phyloP scores from a whole-genome alignment of 2,329 filamentous ascomycete species.

The Aspergillus proliferans region DNA sequence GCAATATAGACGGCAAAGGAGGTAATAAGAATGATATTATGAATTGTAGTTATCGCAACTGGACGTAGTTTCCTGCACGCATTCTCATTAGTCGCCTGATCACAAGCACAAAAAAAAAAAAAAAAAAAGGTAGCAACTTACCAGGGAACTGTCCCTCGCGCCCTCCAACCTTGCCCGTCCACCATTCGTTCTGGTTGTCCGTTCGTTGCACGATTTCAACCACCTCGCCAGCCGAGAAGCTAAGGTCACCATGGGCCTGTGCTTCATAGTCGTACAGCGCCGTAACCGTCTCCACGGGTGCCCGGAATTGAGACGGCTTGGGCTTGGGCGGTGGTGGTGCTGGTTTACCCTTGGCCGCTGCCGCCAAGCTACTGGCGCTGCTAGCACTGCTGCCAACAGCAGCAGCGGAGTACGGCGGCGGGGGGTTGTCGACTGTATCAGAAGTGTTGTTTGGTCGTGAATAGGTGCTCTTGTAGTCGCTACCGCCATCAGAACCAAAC shows the following conservation, averaged over 20 bases:
- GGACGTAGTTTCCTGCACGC: conserved; percentile 32
- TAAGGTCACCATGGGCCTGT: conserved; percentile 88
- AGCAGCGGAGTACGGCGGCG: conserved; percentile 61
- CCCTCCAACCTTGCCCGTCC: conserved; percentile 74
- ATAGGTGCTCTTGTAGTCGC: conserved; percentile 24
- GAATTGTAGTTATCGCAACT: conserved; percentile 20
- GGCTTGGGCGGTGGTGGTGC: conserved; percentile 67
- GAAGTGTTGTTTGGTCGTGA: conserved; percentile 28
- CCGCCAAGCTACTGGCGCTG: conserved; percentile 40
- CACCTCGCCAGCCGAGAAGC: conserved; percentile 77
- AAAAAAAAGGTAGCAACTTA: conserved; percentile 40
- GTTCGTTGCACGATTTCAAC: conserved; percentile 84
- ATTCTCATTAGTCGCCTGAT: conserved; percentile 6
- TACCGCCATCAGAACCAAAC: conserved; percentile 23
- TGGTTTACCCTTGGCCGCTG: conserved; percentile 61
- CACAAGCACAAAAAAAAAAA: too few species aligned
- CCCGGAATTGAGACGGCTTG: conserved; percentile 70
- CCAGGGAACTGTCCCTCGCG: conserved; percentile 91
- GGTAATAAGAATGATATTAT: background rate
- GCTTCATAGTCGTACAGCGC: conserved; percentile 95
- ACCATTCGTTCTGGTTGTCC: conserved; percentile 96
- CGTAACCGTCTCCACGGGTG: conserved; percentile 71
- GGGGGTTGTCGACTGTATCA: conserved; percentile 53
- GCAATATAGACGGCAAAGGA: background rate
- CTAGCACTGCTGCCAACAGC: conserved; percentile 20